Evolutionary conservation across 306 rosid species (phyloP).

Genomic region (Sophora flavescens): DNA sequence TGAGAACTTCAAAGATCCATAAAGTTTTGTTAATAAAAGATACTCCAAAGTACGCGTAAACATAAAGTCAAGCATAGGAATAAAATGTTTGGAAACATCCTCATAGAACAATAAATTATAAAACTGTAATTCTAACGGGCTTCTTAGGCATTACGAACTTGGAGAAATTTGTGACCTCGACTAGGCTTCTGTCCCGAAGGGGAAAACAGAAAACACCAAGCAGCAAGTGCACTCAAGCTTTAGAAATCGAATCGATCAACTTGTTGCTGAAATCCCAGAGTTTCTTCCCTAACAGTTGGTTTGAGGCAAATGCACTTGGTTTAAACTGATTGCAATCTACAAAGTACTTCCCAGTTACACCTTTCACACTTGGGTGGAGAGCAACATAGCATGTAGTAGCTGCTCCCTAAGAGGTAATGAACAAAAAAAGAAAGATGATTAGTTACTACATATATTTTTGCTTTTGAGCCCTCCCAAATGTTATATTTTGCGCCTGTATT

Average conservation of each 20-base stretch:
- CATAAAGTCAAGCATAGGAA: not conserved
- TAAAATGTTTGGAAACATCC: constrained; percentile 29
- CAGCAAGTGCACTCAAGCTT: constrained; percentile 38
- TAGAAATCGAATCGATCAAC: constrained; percentile 55
- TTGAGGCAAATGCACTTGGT: constrained; percentile 62
- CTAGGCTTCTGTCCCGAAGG: not conserved
- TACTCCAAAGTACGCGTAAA: not conserved
- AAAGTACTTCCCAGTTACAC: constrained; percentile 75
- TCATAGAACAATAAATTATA: constrained; percentile 6
- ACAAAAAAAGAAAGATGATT: not conserved
- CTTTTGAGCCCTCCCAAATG: not conserved
- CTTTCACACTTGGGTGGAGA: constrained; percentile 76
- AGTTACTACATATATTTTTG: not conserved
- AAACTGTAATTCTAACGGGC: constrained; percentile 1
- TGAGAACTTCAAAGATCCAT: not conserved
- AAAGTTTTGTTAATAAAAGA: not conserved
- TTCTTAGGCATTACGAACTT: constrained; percentile 20
- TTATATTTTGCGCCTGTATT: constrained; percentile 1
- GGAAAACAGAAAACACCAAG: not conserved
- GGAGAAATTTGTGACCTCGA: not conserved
- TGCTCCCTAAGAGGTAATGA: constrained; percentile 63
- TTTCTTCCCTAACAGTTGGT: constrained; percentile 53
- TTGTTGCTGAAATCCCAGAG: constrained; percentile 91
- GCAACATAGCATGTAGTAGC: constrained; percentile 89
- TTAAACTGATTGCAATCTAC: constrained; percentile 72